Conservation (phyloP, 2,329 filamentous ascomycete genomes). For the Camptophora hylomeconis region DNA sequence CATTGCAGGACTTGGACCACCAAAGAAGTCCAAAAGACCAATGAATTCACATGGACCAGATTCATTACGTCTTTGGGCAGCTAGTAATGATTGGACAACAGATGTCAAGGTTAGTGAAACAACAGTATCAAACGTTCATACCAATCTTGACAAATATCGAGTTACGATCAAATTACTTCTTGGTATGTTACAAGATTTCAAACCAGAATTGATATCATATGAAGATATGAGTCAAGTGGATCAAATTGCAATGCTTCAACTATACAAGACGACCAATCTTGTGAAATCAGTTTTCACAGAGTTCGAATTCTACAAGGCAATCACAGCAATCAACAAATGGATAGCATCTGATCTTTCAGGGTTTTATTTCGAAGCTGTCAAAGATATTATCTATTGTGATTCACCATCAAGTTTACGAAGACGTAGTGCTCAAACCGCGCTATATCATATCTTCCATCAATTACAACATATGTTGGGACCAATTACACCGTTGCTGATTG, state of each 20-base stretch:
- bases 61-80: conserved; percentile 79
- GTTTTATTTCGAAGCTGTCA: conserved; percentile 86
- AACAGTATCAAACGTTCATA: conserved; percentile 64
- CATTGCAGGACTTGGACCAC: conserved; percentile 61
- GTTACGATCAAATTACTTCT: conserved; percentile 84
- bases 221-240: conserved; percentile 40
- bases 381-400: conserved; percentile 83
- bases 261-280: conserved; percentile 50
- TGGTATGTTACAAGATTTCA: conserved; percentile 53
- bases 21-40: conserved; percentile 33
- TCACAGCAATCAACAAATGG: conserved; percentile 65
- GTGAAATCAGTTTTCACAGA: conserved; percentile 54
- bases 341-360: conserved; percentile 72
- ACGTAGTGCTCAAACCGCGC: conserved; percentile 41
- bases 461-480: conserved; percentile 69
- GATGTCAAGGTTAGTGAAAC: conserved; percentile 73
- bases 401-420: conserved; percentile 51
- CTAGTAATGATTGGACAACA: conserved; percentile 78
- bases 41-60: conserved; percentile 58
- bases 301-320: conserved; percentile 72
- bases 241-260: conserved; percentile 63
- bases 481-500: conserved; percentile 68
- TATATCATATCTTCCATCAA: conserved; percentile 53
- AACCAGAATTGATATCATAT: conserved; percentile 28
- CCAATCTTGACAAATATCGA: conserved; percentile 70